Evolutionary conservation across 2,329 filamentous ascomycete genomes (phyloP).

Genomic region (Zasmidium citrigriseum): DNA sequence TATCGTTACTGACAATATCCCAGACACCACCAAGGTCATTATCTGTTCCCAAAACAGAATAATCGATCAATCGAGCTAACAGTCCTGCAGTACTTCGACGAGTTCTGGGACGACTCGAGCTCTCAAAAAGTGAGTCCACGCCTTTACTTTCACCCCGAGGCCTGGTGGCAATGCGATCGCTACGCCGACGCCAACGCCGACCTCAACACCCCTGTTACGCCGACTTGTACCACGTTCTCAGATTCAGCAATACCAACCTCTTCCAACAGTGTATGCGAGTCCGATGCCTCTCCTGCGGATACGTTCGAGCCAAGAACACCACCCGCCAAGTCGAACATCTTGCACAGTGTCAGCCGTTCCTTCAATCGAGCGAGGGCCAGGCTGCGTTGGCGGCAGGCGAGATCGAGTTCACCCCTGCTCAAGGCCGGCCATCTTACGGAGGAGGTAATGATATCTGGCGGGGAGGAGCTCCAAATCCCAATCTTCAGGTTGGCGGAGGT

Average conservation of each 20-base stretch:
- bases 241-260: not conserved
- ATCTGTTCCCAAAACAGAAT: not conserved
- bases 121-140: constrained; percentile 29
- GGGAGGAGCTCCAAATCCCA: constrained; percentile 51
- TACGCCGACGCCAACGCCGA: not conserved
- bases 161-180: not conserved
- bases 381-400: constrained; percentile 33
- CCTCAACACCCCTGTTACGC: not conserved
- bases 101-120: constrained; percentile 33
- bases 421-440: constrained; percentile 12
- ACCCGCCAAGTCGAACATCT: constrained; percentile 55
- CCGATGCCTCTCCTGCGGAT: constrained; percentile 52
- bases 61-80: not conserved
- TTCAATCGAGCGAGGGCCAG: constrained; percentile 47
- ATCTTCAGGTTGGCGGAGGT: constrained; percentile 45
- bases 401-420: constrained; percentile 22
- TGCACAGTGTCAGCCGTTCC: constrained; percentile 47
- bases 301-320: constrained; percentile 52
- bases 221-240: not conserved
- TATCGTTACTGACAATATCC: not conserved
- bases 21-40: constrained; percentile 25
- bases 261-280: constrained; percentile 47
- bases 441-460: constrained; percentile 42
- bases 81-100: constrained; percentile 28
- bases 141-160: not conserved